These are phyloP conservation scores for Rhizopogon vesiculosus DNA, from an alignment of 768 basidiomycete genomes.

Conservation along the genomic window DNA sequence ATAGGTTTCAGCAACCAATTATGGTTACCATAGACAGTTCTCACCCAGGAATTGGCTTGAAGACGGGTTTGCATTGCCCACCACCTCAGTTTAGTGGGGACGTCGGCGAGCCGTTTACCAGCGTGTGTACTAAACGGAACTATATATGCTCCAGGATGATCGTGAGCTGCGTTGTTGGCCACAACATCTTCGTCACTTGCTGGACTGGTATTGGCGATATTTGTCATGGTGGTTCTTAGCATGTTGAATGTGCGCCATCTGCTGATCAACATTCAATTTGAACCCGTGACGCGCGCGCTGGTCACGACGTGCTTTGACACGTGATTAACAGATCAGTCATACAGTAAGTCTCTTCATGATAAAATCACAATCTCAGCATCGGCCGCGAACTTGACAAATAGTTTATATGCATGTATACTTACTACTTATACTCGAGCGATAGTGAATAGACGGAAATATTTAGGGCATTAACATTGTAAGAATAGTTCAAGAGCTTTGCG, in stretches of 20 bases:
- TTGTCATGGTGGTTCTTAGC: not conserved
- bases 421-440: no score
- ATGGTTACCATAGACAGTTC: not conserved
- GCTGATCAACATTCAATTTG: no score
- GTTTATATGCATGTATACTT: no score
- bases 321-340: no score
- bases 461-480: no score
- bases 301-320: no score
- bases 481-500: no score
- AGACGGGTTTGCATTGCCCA: constrained; percentile 6
- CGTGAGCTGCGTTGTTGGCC: not conserved
- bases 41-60: constrained; percentile 8
- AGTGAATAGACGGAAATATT: no score
- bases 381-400: not conserved
- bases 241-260: no score
- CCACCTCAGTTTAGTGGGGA: not conserved
- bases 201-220: not conserved
- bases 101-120: constrained; percentile 1
- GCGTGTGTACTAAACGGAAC: constrained; percentile 1
- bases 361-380: no score
- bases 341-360: no score
- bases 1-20: not conserved
- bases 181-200: not conserved
- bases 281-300: no score
- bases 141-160: constrained; percentile 15